These are phyloP conservation scores for Helicocarpus griseus DNA, from an alignment of 2,329 filamentous ascomycete species.

Conservation along the genomic window DNA sequence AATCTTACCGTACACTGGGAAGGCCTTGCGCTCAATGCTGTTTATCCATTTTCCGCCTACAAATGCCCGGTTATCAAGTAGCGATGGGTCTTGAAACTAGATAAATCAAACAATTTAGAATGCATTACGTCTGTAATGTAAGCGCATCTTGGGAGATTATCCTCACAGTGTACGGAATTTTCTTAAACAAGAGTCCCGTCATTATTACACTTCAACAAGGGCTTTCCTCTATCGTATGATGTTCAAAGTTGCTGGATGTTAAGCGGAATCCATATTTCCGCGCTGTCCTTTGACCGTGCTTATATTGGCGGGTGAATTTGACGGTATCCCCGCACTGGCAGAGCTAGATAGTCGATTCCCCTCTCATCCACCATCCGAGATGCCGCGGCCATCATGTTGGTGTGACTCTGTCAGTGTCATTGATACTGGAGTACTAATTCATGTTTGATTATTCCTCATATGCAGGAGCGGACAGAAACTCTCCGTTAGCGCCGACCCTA, in stretches of 20 bases:
- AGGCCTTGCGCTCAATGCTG: conserved; percentile 4
- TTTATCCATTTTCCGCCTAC: conserved; percentile 9
- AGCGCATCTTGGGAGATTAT: neutral
- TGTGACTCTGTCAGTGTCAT: too few relatives aligned
- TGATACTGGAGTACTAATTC: neutral
- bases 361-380: neutral
- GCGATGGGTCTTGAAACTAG: conserved; percentile 4
- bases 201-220: neutral
- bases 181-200: conserved; percentile 3
- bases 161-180: conserved; percentile 5
- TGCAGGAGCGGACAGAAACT: neutral
- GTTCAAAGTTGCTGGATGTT: neutral
- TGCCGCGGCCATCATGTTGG: neutral
- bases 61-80: conserved; percentile 8
- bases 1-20: conserved; percentile 5
- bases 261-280: neutral
- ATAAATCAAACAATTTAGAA: too few relatives aligned
- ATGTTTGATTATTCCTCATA: too few relatives aligned
- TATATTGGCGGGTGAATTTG: neutral
- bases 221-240: too few relatives aligned
- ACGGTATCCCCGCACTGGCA: too few relatives aligned
- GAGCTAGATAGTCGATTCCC: neutral
- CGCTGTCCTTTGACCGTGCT: neutral
- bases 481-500: neutral
- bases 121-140: too few relatives aligned